A percentile compares a stretch with the other conserved stretches of the same genome.
Conservation (phyloP, 805 yeast genomes). For the Kodamaea fukazawae region DNA sequence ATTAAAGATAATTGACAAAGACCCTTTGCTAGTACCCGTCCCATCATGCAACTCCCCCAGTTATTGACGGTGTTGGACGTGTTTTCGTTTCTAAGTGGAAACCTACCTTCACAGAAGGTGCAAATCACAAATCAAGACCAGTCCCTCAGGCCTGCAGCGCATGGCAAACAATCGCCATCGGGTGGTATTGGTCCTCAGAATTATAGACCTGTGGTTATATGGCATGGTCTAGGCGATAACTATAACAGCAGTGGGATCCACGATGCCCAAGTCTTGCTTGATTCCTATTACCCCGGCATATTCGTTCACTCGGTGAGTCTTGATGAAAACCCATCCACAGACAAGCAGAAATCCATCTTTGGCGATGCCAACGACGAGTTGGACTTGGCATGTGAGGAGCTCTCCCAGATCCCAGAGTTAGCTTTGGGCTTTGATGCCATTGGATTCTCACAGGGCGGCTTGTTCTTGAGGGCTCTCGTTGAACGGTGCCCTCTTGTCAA, state of each 20-base stretch:
- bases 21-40: too few relatives aligned
- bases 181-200: background rate
- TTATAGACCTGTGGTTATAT: slow-evolving; percentile 56
- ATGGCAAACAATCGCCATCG: too few relatives aligned
- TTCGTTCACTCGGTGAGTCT: slow-evolving; percentile 54
- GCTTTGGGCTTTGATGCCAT: slow-evolving; percentile 62
- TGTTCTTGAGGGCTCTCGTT: slow-evolving; percentile 65
- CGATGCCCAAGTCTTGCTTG: slow-evolving; percentile 42
- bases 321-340: slow-evolving; percentile 48
- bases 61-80: slow-evolving; percentile 10
- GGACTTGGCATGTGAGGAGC: slow-evolving; percentile 52
- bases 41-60: slow-evolving; percentile 8
- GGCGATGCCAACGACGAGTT: slow-evolving; percentile 61
- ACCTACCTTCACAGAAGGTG: slow-evolving; percentile 6
- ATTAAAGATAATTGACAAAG: too few relatives aligned
- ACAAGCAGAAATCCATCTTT: slow-evolving; percentile 52
- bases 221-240: slow-evolving; percentile 86
- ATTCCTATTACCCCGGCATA: slow-evolving; percentile 46
- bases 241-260: slow-evolving; percentile 61
- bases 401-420: slow-evolving; percentile 46
- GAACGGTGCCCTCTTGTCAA: slow-evolving; percentile 49
- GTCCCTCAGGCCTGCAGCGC: too few relatives aligned
- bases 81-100: slow-evolving; percentile 8
- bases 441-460: slow-evolving; percentile 83
- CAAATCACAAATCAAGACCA: background rate